phyloP scores from a whole-genome alignment of 129 eudicot genomes.

The Chrysanthemum lavandulifolium region DNA sequence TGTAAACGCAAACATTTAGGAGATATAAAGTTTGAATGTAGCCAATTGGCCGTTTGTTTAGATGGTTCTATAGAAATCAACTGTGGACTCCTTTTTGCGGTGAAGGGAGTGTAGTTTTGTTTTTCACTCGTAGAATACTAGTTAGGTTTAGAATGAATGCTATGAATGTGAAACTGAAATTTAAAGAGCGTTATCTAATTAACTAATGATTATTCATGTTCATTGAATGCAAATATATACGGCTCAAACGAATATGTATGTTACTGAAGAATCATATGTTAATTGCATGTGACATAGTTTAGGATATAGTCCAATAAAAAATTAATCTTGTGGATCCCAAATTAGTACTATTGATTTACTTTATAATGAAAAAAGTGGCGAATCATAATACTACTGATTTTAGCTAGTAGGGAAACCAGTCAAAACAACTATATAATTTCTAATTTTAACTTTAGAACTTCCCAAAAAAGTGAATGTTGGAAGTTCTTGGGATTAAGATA shows the following conservation, averaged over 20 bases:
- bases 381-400: not conserved
- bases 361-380: not conserved
- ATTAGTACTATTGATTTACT: not conserved
- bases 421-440: too few relatives aligned
- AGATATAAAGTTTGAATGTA: not conserved
- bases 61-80: too few relatives aligned
- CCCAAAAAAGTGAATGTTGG: not conserved
- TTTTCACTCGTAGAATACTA: not conserved
- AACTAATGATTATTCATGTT: not conserved
- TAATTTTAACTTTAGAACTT: not conserved
- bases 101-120: too few relatives aligned
- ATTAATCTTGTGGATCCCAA: constrained; percentile 1
- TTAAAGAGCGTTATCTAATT: constrained; percentile 4
- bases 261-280: too few relatives aligned
- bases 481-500: not conserved
- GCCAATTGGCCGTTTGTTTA: not conserved
- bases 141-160: not conserved
- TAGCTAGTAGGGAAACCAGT: too few relatives aligned
- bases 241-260: not conserved
- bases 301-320: not conserved
- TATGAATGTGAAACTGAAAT: not conserved
- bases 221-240: constrained; percentile 6
- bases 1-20: not conserved
- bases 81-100: too few relatives aligned
- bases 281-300: not conserved